phyloP scores from a whole-genome alignment of 225 moss, liverwort and hornwort genomes.

The Straminergon stramineum region DNA sequence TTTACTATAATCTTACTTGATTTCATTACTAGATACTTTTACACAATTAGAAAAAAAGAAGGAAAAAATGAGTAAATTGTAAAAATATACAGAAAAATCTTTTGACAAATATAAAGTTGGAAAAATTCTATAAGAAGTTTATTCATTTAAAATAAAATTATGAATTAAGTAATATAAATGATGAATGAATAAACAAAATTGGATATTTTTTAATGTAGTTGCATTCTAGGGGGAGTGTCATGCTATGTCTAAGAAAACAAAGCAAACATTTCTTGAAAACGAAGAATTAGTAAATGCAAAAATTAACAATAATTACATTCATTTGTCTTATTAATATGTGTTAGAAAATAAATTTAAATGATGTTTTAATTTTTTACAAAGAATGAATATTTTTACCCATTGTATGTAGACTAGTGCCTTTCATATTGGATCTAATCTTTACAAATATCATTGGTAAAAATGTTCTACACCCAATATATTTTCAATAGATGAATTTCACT shows the following conservation, averaged over 20 bases:
- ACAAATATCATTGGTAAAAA: background rate
- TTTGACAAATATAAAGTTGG: background rate
- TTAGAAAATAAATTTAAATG: background rate
- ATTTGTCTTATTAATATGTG: background rate
- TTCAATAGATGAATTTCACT: background rate
- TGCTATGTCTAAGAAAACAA: background rate
- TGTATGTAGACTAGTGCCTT: background rate
- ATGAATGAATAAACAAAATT: background rate
- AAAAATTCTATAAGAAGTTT: too few species aligned
- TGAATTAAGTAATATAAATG: background rate
- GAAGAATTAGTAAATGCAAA: background rate
- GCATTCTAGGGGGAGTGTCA: background rate
- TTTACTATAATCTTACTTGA: background rate
- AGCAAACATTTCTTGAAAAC: background rate
- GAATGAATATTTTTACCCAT: background rate
- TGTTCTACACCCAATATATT: accelerated
- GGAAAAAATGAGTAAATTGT: background rate
- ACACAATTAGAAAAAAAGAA: background rate
- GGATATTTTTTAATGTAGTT: background rate
- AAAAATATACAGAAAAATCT: background rate
- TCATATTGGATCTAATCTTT: background rate
- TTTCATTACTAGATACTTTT: background rate
- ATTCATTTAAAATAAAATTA: background rate
- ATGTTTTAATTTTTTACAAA: background rate
- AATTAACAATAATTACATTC: background rate